Base-by-base conservation (phyloP, 768 basidiomycete species). In the Naganishia antarctica region DNA sequence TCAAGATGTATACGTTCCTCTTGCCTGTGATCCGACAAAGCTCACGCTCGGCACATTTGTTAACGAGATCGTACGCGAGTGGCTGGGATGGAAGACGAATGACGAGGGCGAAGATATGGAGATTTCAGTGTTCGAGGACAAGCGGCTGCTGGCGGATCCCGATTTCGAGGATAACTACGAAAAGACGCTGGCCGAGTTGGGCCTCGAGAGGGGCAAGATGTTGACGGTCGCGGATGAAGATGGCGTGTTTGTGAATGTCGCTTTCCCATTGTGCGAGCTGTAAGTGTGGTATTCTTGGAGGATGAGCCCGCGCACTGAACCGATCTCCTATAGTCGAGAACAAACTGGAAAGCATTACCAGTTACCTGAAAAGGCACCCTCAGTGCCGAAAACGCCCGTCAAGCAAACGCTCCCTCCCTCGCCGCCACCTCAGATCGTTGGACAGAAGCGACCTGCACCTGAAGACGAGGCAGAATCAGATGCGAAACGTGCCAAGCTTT, bases 101-200 rank as follows among this genome's bases (percentile, higher is more conserved):
- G 70, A 63, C 12, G 53, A 67, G 6, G 70, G 70, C 18, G 79
- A 81, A 5, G 83, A 82, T 8, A 72, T 90, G n/a, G 79, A 84
- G 63, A 90, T 86, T 70, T 82, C 81, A 6, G 77, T 82, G 0
- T 79, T 88, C 16, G 87, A 97, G 76, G 91, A 89, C 49, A 86
- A 87, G 70, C 82, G 92, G 46, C 78, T 99, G 47, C 78, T 99
- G 61, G 87, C 85, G 68, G 96, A 98, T 71, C 90, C 91, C 7
- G 94, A 98, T 73, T 94, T 88, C 82, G 87, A 90, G 48, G 93
- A 97, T 70, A 97, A 97, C 70, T 74, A 84, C 66, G 86, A 83
- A 2, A 82, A 87, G 66, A 91, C 90, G 49, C 74, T 99, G 69
- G 88, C 85, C 68, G 89, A 89, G 69, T 72, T 98, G 61, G 87